phyloP scores from a whole-genome alignment of 805 yeast genomes.

The Wickerhamiella brachini region DNA sequence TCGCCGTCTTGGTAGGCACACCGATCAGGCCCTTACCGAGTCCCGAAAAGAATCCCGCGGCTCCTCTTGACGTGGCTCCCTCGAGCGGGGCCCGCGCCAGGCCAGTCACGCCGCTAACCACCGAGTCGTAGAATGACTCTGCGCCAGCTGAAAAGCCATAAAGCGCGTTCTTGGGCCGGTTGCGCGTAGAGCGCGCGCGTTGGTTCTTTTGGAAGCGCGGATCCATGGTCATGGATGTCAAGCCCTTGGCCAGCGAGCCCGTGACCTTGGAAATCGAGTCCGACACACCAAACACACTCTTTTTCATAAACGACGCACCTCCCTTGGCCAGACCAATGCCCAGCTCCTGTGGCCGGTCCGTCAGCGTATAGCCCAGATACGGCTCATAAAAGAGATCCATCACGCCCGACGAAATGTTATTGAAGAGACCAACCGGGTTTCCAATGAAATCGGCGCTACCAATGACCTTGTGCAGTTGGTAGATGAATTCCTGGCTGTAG shows the following conservation, averaged over 20 bases:
- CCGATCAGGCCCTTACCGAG: constrained; percentile 92
- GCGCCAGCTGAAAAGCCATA: constrained; percentile 82
- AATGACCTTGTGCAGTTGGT: constrained; percentile 79
- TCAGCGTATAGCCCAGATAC: constrained; percentile 85
- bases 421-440: constrained; percentile 93
- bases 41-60: constrained; percentile 86
- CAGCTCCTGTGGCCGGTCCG: constrained; percentile 88
- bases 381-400: constrained; percentile 96
- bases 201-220: constrained; percentile 70
- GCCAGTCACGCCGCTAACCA: constrained; percentile 81
- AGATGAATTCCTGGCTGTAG: constrained; percentile 82
- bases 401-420: constrained; percentile 85
- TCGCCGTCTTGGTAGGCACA: constrained; percentile 90
- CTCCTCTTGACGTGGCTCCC: constrained; percentile 82
- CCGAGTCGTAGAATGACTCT: constrained; percentile 70
- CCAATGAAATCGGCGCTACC: constrained; percentile 97
- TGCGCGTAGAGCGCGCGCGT: constrained; percentile 57
- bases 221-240: constrained; percentile 84
- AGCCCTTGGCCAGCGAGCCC: constrained; percentile 87
- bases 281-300: constrained; percentile 86
- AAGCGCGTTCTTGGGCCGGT: constrained; percentile 70
- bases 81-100: constrained; percentile 80
- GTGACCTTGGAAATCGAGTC: constrained; percentile 89
- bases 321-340: constrained; percentile 96
- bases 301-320: constrained; percentile 82